Base-by-base conservation (phyloP, 2,329 filamentous ascomycete genomes). In the Colletotrichum sp. region DNA sequence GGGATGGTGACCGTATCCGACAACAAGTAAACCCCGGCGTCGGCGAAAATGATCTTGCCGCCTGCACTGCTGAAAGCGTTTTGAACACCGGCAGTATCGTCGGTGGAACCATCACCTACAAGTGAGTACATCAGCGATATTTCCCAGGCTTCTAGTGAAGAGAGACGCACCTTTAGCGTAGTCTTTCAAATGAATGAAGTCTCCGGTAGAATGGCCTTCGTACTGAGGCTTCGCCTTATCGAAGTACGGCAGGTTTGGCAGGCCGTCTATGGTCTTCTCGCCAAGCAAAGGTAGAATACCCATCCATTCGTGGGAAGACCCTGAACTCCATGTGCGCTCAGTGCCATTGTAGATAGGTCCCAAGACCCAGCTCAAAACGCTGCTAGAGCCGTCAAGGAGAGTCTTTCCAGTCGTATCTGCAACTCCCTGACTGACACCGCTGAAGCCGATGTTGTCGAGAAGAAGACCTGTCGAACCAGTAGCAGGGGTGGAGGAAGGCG, bases 181-280 rank as follows among this genome's bases (percentile, higher is more conserved):
- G 18, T 34, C 18, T 18, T 67, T 67, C 2, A 67, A 30, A 21
- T 80, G 71, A 7, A 81, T 8, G 34, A 82, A 80, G 55, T 76
- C 71, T 5, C 39, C 39, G 1, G 72, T 59, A 3, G 65, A 8
- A 6, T 21, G 12, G 2, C 75, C 81, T 24, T 86, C 84, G 78
- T 91, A 92, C 76, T 91, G 89, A 12, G 90, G 90, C 81, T 92
- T 92, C 4, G 89, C 87, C 4, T 86, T 85, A 69, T 86, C 82
- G 78, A 87, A 90, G 80, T 86, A 92, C 9, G 15, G 24, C 1
- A 32, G 34, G 18, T 21, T 34, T 0, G 26, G 28, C 16, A 15
- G 5, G 2, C 52, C 52, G 0, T 24, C 52, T 15, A 24, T 28
- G 26, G 52, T 28, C 7, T 8, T 15, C 52, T 24, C 26, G 4